Evolutionary conservation across 768 basidiomycete genomes (phyloP).

Genomic region (Kwoniella botswanensis): DNA sequence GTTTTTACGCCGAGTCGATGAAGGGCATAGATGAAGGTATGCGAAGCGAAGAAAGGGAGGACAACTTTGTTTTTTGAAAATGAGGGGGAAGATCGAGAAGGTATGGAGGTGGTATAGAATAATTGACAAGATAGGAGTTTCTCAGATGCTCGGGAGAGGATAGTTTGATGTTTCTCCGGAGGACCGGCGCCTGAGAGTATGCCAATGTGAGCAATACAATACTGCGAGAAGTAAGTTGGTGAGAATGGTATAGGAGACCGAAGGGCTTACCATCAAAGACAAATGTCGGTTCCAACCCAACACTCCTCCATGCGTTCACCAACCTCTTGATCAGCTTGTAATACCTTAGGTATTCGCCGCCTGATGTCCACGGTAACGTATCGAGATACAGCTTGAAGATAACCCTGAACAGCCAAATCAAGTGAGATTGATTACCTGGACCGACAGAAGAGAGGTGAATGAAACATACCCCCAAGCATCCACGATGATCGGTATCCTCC

Average conservation of each 20-base stretch:
- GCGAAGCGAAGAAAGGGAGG: constrained; percentile 54
- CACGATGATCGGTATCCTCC: constrained; percentile 47
- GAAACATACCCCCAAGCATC: constrained; percentile 58
- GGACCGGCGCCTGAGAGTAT: constrained; percentile 50
- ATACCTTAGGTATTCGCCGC: constrained; percentile 56
- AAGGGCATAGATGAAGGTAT: constrained; percentile 51
- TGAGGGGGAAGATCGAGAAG: constrained; percentile 51
- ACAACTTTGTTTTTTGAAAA: constrained; percentile 41
- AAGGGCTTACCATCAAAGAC: constrained; percentile 57
- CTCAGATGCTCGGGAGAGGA: constrained; percentile 38
- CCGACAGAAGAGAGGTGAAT: not conserved
- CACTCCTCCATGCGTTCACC: constrained; percentile 45
- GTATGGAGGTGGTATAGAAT: constrained; percentile 56
- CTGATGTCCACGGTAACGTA: constrained; percentile 53
- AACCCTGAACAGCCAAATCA: constrained; percentile 38
- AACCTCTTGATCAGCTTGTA: constrained; percentile 45
- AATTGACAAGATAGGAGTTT: constrained; percentile 42
- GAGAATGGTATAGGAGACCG: not conserved
- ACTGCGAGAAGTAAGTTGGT: too few relatives aligned
- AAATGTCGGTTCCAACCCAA: constrained; percentile 55
- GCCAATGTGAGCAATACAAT: not conserved
- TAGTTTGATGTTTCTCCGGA: constrained; percentile 51
- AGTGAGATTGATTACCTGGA: not conserved
- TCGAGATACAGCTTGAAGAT: constrained; percentile 54
- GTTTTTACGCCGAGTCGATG: constrained; percentile 38